Percentiles rank a stretch among this genome's conserved stretches.
These are phyloP conservation scores for Phytophthora chlamydospora DNA, from an alignment of 352 stramenopile species.

Conservation along the genomic window DNA sequence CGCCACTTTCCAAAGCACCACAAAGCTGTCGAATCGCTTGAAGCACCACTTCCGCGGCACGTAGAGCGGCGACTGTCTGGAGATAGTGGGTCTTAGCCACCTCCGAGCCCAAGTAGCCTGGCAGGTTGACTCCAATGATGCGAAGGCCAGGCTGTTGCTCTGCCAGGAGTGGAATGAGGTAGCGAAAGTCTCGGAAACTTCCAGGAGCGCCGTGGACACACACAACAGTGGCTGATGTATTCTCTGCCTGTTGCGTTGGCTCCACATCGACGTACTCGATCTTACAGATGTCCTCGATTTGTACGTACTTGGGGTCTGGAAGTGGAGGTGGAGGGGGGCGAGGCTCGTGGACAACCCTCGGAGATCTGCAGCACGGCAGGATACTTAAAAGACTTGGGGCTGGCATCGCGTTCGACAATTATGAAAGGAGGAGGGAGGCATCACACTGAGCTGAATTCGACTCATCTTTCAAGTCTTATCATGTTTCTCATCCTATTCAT, in stretches of 20 bases:
- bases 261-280: conserved; percentile 47
- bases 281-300: conserved; percentile 40
- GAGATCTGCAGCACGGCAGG: conserved; percentile 22
- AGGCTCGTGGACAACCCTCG: conserved; percentile 26
- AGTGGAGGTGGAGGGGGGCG: conserved; percentile 31
- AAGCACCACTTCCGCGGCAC: conserved; percentile 37
- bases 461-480: background rate
- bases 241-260: conserved; percentile 1
- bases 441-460: conserved; percentile 9
- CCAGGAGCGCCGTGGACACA: conserved; percentile 66
- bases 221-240: conserved; percentile 37
- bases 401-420: conserved; percentile 13
- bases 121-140: conserved; percentile 46
- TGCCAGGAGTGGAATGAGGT: conserved; percentile 54
- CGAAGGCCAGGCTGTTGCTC: conserved; percentile 28
- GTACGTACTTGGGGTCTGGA: conserved; percentile 37
- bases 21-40: conserved; percentile 42
- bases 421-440: background rate
- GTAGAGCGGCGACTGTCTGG: conserved; percentile 40
- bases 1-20: conserved; percentile 12
- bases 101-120: conserved; percentile 41
- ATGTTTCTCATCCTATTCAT: conserved; percentile 8
- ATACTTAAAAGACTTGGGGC: conserved; percentile 9
- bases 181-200: conserved; percentile 55
- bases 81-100: conserved; percentile 39